Evolutionary conservation across 441 rosid species (phyloP).

Genomic region (Flueggea neowawraea): DNA sequence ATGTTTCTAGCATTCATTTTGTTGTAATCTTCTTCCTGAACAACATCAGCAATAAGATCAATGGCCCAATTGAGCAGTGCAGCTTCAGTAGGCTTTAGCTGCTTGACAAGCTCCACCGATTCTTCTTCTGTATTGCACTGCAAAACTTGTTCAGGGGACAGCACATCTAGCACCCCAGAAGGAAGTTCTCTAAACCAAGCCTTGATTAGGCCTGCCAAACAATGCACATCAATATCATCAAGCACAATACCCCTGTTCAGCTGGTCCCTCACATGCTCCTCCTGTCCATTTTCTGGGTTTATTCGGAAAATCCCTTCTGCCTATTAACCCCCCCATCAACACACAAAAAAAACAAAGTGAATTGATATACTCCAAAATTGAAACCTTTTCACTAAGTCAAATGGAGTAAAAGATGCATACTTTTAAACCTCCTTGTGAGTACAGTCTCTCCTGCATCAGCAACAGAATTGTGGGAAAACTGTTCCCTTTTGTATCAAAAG

Average conservation of each 20-base stretch:
- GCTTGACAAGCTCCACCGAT: conserved; percentile 59
- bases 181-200: conserved; percentile 96
- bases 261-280: conserved; percentile 77
- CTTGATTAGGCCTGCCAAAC: conserved; percentile 87
- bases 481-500: conserved; percentile 73
- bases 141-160: conserved; percentile 82
- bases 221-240: conserved; percentile 65
- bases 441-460: conserved; percentile 73
- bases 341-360: not conserved
- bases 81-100: conserved; percentile 67
- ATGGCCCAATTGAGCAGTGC: conserved; percentile 81
- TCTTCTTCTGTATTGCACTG: conserved; percentile 83
- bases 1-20: conserved; percentile 90
- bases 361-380: not conserved
- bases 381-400: not conserved
- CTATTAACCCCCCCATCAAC: conserved; percentile 22
- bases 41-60: conserved; percentile 93
- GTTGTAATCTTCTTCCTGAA: conserved; percentile 64
- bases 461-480: conserved; percentile 81
- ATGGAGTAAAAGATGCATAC: not conserved
- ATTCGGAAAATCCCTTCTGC: conserved; percentile 89
- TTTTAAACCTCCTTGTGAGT: conserved; percentile 49
- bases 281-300: conserved; percentile 79
- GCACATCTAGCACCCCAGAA: conserved; percentile 67
- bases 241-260: conserved; percentile 74